Base-by-base conservation (phyloP, 164 flowering plant genomes). In the Vitis vinifera region DNA sequence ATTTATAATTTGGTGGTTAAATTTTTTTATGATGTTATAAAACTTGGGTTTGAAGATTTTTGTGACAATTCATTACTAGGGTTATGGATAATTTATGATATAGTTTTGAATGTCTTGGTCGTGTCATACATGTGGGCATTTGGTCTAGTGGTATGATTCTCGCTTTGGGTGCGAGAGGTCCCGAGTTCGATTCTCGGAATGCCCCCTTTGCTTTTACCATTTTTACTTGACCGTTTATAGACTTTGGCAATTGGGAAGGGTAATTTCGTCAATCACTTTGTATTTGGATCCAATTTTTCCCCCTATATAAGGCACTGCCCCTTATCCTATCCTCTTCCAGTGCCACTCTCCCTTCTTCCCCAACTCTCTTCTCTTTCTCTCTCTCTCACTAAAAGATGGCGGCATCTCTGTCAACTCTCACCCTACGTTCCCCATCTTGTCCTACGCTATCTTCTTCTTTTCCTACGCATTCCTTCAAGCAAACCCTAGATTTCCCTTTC, bases 151-250 rank as follows among this genome's bases (percentile, higher is more conserved):
- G 27, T 88, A 86, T 85, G 89, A 86, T 86, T 88, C 87, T 87
- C 80, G 89, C 90, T 88, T 89, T 81, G 91, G 93, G 91, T 87
- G 89, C 91, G 82, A 87, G 82, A 87, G 90, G 90, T 85, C 90
- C 85, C 84, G 89, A 37, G 44, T 37, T 37, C 44, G 6, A 37
- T 37, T 37, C 4, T 37, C 44, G 7, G 44, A 6, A 37, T 37
- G 44, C 44, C 44, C 44, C 27, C 27, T 23, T 23, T 23, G 2
- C 2, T 17, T 59, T 59, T 19, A 27, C 12, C 31, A 10, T 17
- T 58, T 58, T 58, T 58, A 8, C 27, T 3, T 50, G n/a, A 10
- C 30, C 3, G 44, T 31, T 17, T 17, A 17, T 31, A 31, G 44
- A 31, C 44, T 31, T 3, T 31, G 44, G 4, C 55, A 19, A 7